phyloP scores from a whole-genome alignment of 2,329 filamentous ascomycete genomes.

The Botrytis medusae region DNA sequence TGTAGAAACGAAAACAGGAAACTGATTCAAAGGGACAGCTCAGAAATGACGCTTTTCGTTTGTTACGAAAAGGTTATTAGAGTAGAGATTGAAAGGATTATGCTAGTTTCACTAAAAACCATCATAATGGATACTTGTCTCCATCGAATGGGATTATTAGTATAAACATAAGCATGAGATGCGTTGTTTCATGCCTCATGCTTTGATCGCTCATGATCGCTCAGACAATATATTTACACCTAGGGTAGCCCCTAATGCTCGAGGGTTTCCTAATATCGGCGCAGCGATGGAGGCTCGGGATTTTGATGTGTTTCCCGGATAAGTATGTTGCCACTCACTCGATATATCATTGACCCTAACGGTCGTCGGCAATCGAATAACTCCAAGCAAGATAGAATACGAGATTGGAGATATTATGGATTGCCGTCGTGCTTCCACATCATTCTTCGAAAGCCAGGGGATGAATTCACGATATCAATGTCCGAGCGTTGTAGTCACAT shows the following conservation, averaged over 20 bases:
- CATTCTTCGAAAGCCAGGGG: not conserved
- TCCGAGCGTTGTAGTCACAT: not conserved
- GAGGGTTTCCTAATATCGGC: not conserved
- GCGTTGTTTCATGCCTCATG: slow-evolving; percentile 11
- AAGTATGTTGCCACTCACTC: not conserved
- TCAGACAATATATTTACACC: slow-evolving; percentile 10
- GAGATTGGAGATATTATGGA: not conserved
- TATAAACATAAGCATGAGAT: not conserved
- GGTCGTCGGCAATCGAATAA: not conserved
- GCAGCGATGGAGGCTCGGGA: not conserved
- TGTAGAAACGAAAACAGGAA: not conserved
- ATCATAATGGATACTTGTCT: not conserved
- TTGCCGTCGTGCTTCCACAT: not conserved
- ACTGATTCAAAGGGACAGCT: not conserved
- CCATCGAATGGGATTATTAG: not conserved
- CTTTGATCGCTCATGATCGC: slow-evolving; percentile 14
- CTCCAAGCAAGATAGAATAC: not conserved
- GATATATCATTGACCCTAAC: not conserved
- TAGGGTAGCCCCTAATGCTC: slow-evolving; percentile 2
- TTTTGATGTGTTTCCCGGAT: not conserved
- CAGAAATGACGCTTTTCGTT: slow-evolving; percentile 8
- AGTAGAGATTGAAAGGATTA: slow-evolving; percentile 9
- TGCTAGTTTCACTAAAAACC: slow-evolving; percentile 15
- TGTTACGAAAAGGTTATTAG: not conserved
- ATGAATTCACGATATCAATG: not conserved